Evolutionary conservation across 139 green algal genomes (phyloP).

Genomic region (Chlorella ohadii): DNA sequence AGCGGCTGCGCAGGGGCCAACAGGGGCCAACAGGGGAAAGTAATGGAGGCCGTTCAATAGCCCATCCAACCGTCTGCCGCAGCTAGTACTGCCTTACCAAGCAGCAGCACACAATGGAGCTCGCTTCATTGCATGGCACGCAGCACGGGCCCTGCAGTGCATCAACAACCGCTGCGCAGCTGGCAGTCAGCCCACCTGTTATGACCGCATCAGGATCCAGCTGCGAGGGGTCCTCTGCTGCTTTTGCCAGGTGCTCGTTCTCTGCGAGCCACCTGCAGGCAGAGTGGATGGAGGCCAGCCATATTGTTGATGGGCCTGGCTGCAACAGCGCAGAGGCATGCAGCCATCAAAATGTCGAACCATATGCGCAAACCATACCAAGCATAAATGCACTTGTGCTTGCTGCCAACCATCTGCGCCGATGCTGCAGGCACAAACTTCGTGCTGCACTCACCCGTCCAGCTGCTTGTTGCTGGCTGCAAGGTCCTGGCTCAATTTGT

Average conservation of each 20-base stretch:
- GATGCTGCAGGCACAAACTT: neutral
- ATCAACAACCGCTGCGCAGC: neutral
- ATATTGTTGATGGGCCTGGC: no score
- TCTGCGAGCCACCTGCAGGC: slow-evolving; percentile 65
- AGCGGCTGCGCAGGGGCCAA: slow-evolving; percentile 41
- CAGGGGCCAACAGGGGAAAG: neutral
- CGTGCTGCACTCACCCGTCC: slow-evolving; percentile 23
- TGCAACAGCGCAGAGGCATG: no score
- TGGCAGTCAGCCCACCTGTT: neutral
- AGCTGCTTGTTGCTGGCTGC: slow-evolving; percentile 57
- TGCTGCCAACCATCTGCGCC: neutral
- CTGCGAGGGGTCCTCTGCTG: neutral
- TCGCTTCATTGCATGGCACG: no score
- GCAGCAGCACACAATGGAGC: no score
- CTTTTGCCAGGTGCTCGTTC: slow-evolving; percentile 66
- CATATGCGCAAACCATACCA: no score
- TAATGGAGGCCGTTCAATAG: no score
- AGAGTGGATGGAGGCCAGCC: neutral
- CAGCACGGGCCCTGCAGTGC: no score
- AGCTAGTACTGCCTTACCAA: no score
- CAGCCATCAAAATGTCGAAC: no score
- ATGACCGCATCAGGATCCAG: slow-evolving; percentile 53
- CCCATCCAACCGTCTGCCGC: no score
- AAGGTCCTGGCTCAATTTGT: slow-evolving; percentile 72
- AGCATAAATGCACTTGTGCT: no score